Percentiles rank a stretch among this genome's conserved stretches.
Conservation (phyloP, 495 filamentous ascomycete genomes). For the Aspergillus leporis region DNA sequence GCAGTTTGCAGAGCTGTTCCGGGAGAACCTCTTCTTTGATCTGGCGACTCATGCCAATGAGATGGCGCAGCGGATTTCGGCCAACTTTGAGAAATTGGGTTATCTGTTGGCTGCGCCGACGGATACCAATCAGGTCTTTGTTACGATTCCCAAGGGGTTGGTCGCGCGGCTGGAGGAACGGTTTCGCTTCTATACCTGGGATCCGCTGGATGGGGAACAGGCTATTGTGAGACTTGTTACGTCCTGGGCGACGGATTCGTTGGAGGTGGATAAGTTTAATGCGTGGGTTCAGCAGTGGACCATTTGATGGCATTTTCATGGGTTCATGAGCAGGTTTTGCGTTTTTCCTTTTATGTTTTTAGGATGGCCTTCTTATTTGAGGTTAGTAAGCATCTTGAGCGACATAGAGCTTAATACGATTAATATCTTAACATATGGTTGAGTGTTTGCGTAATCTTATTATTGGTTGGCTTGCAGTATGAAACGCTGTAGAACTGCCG, state of each 20-base stretch:
- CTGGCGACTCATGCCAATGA: slow-evolving; percentile 42
- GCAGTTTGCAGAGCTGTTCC: slow-evolving; percentile 47
- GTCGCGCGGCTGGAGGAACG: slow-evolving; percentile 28
- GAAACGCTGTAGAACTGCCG: no score
- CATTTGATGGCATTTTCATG: neutral
- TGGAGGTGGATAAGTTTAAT: slow-evolving; percentile 40
- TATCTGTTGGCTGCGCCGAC: slow-evolving; percentile 32
- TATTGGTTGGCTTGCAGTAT: no score
- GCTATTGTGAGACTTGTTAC: slow-evolving; percentile 34
- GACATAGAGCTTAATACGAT: neutral
- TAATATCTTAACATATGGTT: neutral
- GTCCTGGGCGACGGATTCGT: slow-evolving; percentile 38
- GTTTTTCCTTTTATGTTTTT: neutral
- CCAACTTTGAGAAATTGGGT: slow-evolving; percentile 30
- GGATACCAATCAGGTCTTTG: slow-evolving; percentile 40
- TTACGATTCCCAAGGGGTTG: slow-evolving; percentile 26
- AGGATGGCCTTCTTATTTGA: neutral
- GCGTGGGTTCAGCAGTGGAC: slow-evolving; percentile 30
- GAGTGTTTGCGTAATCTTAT: no score
- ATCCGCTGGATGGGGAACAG: slow-evolving; percentile 30
- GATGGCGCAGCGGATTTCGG: slow-evolving; percentile 39
- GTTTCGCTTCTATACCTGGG: slow-evolving; percentile 39
- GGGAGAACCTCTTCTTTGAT: slow-evolving; percentile 38
- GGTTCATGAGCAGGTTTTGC: neutral
- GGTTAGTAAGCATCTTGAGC: neutral